phyloP scores from a whole-genome alignment of 495 filamentous ascomycete species.

The Bacidia rubella region DNA sequence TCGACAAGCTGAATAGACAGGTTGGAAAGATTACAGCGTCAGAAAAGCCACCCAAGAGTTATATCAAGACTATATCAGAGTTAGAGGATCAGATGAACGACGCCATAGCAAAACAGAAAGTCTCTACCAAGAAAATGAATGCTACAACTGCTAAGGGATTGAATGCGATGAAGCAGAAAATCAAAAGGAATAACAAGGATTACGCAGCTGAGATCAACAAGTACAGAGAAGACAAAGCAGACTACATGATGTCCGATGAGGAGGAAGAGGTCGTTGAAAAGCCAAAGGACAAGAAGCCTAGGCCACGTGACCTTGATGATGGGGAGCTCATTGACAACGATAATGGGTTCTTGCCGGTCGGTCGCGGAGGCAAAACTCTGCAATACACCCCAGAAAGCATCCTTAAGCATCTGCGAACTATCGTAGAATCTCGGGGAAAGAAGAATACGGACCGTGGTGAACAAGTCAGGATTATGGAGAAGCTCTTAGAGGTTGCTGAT shows the following conservation, averaged over 20 bases:
- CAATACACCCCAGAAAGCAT: constrained; percentile 95
- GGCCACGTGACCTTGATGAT: constrained; percentile 33
- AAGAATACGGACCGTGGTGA: constrained; percentile 95
- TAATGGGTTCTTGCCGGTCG: constrained; percentile 77
- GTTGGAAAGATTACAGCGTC: constrained; percentile 63
- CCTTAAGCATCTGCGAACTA: constrained; percentile 84
- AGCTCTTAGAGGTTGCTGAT: constrained; percentile 72
- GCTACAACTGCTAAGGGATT: constrained; percentile 84
- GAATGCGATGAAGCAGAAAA: constrained; percentile 90
- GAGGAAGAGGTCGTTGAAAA: constrained; percentile 46
- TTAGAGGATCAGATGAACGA: constrained; percentile 94
- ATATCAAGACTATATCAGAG: constrained; percentile 85
- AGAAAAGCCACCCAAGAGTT: constrained; percentile 70
- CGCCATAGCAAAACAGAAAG: constrained; percentile 85
- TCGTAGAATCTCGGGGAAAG: constrained; percentile 90
- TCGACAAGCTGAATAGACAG: constrained; percentile 93
- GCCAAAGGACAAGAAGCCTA: constrained; percentile 33
- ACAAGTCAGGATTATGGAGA: constrained; percentile 96
- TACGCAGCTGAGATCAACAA: constrained; percentile 76
- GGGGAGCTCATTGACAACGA: constrained; percentile 40
- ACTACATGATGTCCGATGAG: constrained; percentile 75
- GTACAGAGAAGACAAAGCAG: constrained; percentile 71
- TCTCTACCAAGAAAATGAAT: constrained; percentile 97
- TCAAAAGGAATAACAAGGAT: constrained; percentile 97
- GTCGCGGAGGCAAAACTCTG: constrained; percentile 70